Conservation (phyloP, 208 protist species). For the Leishmania major region DNA sequence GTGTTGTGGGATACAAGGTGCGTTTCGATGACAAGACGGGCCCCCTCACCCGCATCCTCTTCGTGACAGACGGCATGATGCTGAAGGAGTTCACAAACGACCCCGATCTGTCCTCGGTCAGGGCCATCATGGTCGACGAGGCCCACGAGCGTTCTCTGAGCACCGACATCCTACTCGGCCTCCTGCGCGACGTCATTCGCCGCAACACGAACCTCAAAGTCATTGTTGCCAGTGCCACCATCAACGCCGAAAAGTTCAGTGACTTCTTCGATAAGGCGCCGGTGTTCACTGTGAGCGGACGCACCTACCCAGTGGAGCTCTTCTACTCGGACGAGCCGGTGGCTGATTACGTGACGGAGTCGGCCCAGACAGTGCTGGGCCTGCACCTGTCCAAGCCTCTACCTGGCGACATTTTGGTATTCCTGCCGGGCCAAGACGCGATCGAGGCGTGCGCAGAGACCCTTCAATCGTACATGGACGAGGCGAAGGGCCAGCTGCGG, state of each 20-base stretch:
- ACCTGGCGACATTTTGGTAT: slow-evolving; percentile 99
- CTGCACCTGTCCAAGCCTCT: slow-evolving; percentile 90
- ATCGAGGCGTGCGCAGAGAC: slow-evolving; percentile 92
- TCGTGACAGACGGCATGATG: slow-evolving; percentile 99
- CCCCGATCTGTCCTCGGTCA: slow-evolving; percentile 93
- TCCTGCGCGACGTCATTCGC: slow-evolving; percentile 83
- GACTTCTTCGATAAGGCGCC: slow-evolving; percentile 96
- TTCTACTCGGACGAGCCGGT: slow-evolving; percentile 92
- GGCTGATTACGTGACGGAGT: slow-evolving; percentile 98
- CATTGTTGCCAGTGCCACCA: slow-evolving; percentile 98
- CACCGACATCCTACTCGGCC: slow-evolving; percentile 92
- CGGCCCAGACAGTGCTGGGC: slow-evolving; percentile 93
- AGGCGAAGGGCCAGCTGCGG: slow-evolving; percentile 63
- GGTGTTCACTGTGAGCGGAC: slow-evolving; percentile 95
- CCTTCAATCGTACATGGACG: slow-evolving; percentile 58
- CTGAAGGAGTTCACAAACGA: slow-evolving; percentile 97
- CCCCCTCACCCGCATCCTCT: slow-evolving; percentile 92
- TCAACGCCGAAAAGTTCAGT: slow-evolving; percentile 98
- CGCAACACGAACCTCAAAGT: slow-evolving; percentile 94
- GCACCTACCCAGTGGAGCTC: slow-evolving; percentile 98
- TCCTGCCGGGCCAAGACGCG: slow-evolving; percentile 99
- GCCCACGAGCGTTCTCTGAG: slow-evolving; percentile 97
- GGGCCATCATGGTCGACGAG: slow-evolving; percentile 99
- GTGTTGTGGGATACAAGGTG: slow-evolving; percentile 96
- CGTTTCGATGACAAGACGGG: slow-evolving; percentile 97